Percentiles rank a stretch among this genome's conserved stretches.
phyloP scores from a whole-genome alignment of 2,329 filamentous ascomycete species.

The Aspergillus texensis region DNA sequence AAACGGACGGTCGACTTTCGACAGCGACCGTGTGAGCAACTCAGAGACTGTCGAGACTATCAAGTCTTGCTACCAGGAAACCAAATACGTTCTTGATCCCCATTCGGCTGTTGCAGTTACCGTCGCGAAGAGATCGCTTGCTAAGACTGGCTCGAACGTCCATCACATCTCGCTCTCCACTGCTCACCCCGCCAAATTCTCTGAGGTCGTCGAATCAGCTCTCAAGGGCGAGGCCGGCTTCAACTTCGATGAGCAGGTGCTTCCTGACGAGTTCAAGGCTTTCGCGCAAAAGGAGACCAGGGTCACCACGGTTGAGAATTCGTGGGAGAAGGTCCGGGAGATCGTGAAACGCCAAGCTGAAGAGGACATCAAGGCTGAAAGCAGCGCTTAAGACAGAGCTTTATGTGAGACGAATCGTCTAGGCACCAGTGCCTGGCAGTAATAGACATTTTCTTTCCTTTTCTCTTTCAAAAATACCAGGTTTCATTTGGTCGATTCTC shows the following conservation, averaged over 20 bases:
- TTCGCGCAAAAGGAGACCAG: constrained; percentile 75
- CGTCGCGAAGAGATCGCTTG: constrained; percentile 71
- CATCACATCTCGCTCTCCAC: constrained; percentile 85
- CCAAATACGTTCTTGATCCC: constrained; percentile 84
- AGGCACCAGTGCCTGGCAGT: neutral
- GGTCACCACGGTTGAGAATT: constrained; percentile 58
- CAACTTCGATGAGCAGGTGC: constrained; percentile 69
- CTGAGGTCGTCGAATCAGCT: constrained; percentile 78
- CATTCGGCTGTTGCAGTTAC: constrained; percentile 87
- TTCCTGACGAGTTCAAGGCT: constrained; percentile 80
- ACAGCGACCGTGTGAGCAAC: constrained; percentile 71
- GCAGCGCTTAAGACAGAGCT: neutral
- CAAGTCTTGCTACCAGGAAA: constrained; percentile 55
- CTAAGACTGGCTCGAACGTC: constrained; percentile 49
- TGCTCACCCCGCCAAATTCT: constrained; percentile 95
- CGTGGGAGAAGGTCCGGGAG: constrained; percentile 72
- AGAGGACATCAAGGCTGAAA: constrained; percentile 35
- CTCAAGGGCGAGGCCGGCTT: constrained; percentile 73
- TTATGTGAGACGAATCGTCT: neutral
- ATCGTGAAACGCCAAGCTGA: constrained; percentile 75
- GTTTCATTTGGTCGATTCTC: neutral
- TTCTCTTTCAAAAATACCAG: neutral
- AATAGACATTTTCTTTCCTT: neutral
- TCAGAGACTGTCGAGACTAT: constrained; percentile 70
- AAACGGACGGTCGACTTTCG: constrained; percentile 64